Base-by-base conservation (phyloP, 2,329 filamentous ascomycete genomes). In the Ophiostoma sp. region DNA sequence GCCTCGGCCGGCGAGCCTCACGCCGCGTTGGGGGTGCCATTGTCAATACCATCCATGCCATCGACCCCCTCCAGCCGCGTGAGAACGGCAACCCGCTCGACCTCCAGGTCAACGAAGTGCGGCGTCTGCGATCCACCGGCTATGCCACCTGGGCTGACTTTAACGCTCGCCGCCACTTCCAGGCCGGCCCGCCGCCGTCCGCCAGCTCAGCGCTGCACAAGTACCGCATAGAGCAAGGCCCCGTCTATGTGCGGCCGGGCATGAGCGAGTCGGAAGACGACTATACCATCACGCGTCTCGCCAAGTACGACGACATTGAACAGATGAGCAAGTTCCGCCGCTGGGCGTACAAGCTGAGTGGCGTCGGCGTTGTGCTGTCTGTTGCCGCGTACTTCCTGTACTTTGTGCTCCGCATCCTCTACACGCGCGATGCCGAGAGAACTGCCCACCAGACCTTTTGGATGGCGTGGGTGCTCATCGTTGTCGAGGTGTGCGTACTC, bases 371-470 rank as follows among this genome's bases (percentile, higher is more conserved):
- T n/a, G 64, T 82, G 16, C 44, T 76, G 70, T 80, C 79, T 72
- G 81, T 77, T 6, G 71, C 71, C 14, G 63, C 81, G n/a, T 82
- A 80, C 74, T 18, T 82, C 4, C 47, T 75, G 68, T 87, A 87
- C 71, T 81, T 86, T 8, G 78, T 72, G 18, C 75, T 83, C 67
- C 82, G 84, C 52, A 80, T 87, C 41, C 76, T 77, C 65, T 86
- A 83, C 72, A 81, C 85, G 66, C 74, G 84, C n/a, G 75, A 76
- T 60, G 83, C 84, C 0, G 83, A 87, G 71, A 76, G 78, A 0
- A 75, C 75, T 0, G 75, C 76, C 3, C 65, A 73, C 3, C 73
- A 76, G 36, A 77, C 76, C 2, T 87, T 81, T 70, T 77, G 78
- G 5, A 80, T 81, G 62, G 84, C 84, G 1, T 87, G 84, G 84